A percentile compares a stretch with the other conserved stretches of the same genome.
Conservation (phyloP, 257 asterid species). For the Solanum pinnatisectum region DNA sequence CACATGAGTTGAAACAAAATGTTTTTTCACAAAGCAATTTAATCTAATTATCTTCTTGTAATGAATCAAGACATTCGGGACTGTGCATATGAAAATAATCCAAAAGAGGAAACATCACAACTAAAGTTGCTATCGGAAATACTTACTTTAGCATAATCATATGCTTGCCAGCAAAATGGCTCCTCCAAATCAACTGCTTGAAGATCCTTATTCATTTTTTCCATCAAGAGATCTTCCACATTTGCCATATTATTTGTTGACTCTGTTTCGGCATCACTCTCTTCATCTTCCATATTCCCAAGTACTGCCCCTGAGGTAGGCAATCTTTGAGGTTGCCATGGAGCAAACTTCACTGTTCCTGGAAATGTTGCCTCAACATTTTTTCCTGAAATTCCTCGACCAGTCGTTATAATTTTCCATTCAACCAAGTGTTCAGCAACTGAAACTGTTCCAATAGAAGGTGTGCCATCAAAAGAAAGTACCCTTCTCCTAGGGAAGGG, state of each 20-base stretch:
- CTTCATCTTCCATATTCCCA: constrained; percentile 52
- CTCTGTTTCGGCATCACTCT: constrained; percentile 75
- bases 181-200: constrained; percentile 89
- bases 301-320: constrained; percentile 27
- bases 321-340: constrained; percentile 60
- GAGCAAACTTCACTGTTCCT: constrained; percentile 88
- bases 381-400: constrained; percentile 81
- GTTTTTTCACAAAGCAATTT: neutral
- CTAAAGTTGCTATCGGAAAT: constrained; percentile 1
- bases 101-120: neutral
- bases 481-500: constrained; percentile 87
- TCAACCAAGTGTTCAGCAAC: constrained; percentile 66
- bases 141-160: constrained; percentile 81
- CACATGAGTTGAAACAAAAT: neutral
- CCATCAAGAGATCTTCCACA: constrained; percentile 75
- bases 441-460: constrained; percentile 83
- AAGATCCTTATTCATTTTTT: constrained; percentile 83
- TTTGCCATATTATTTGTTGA: constrained; percentile 46
- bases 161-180: constrained; percentile 95
- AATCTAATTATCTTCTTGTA: neutral
- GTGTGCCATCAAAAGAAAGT: constrained; percentile 82
- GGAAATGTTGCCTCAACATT: constrained; percentile 86
- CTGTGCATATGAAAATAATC: neutral
- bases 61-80: neutral
- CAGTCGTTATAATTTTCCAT: constrained; percentile 66